Percentiles rank a stretch among this genome's conserved stretches.
Conservation (phyloP, 2,329 filamentous ascomycete species). For the Claviceps humidiphila region DNA sequence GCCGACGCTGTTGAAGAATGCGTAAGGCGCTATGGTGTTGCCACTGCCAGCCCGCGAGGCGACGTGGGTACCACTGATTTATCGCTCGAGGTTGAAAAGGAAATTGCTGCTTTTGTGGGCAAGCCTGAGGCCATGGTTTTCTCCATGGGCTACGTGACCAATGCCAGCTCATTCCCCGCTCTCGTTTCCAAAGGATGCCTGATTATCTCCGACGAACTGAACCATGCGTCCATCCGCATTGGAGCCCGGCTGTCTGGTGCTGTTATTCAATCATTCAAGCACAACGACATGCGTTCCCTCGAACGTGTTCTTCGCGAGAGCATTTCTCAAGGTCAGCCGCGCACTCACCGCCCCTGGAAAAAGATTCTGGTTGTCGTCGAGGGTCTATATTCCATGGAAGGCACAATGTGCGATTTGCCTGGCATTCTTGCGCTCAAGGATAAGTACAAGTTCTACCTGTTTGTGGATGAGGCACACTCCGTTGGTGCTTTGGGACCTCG, state of each 20-base stretch:
- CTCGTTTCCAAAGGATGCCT: conserved; percentile 86
- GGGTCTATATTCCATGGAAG: conserved; percentile 98
- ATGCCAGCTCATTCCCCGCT: conserved; percentile 83
- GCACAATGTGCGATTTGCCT: conserved; percentile 96
- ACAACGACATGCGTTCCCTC: conserved; percentile 86
- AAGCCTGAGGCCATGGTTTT: conserved; percentile 94
- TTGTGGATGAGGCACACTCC: conserved; percentile 93
- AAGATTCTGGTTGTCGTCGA: conserved; percentile 96
- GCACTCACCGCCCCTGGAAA: conserved; percentile 98
- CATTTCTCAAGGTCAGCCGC: conserved; percentile 91
- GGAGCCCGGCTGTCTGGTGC: conserved; percentile 88
- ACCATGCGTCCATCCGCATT: conserved; percentile 94
- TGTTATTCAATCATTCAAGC: conserved; percentile 92
- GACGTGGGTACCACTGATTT: conserved; percentile 83
- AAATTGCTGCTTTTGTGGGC: conserved; percentile 83
- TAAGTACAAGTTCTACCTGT: conserved; percentile 94
- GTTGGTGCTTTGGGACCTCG: conserved; percentile 80
- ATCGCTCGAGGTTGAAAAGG: conserved; percentile 74
- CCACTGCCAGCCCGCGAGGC: conserved; percentile 64
- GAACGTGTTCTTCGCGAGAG: conserved; percentile 78
- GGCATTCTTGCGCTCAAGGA: conserved; percentile 76
- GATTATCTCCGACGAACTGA: conserved; percentile 92
- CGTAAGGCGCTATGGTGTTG: conserved; percentile 75
- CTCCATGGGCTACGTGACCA: conserved; percentile 98
- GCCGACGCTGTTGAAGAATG: conserved; percentile 83